These are phyloP conservation scores for Torulaspora globosa DNA, from an alignment of 1,139 yeast genomes.

Conservation along the genomic window DNA sequence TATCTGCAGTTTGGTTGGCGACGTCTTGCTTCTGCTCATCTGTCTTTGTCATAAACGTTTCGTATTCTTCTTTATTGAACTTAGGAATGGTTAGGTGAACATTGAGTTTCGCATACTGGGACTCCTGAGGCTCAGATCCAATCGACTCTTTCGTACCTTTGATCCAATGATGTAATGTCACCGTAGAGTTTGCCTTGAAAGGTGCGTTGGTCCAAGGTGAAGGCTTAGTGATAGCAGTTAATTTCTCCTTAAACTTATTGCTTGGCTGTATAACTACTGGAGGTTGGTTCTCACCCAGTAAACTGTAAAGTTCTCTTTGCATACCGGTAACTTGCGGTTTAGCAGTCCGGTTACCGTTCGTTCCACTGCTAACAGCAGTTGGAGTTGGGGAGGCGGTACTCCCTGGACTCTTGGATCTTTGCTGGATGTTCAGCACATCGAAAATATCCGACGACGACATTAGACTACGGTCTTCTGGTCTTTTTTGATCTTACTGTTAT, in stretches of 20 bases:
- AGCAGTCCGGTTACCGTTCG: conserved; percentile 22
- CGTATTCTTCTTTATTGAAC: conserved; percentile 64
- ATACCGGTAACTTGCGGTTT: conserved; percentile 64
- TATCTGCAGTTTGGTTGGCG: conserved; percentile 19
- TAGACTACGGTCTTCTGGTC: background rate
- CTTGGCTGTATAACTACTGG: conserved; percentile 62
- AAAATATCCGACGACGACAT: conserved; percentile 61
- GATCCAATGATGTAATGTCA: conserved; percentile 77
- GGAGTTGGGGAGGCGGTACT: conserved; percentile 24
- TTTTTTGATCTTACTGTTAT: background rate
- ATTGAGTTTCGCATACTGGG: conserved; percentile 72
- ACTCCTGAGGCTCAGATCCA: conserved; percentile 44
- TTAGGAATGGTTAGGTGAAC: conserved; percentile 66
- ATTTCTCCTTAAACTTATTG: conserved; percentile 59
- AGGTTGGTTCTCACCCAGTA: conserved; percentile 90
- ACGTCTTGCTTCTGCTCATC: conserved; percentile 31
- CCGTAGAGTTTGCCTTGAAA: conserved; percentile 56
- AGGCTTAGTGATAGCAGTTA: conserved; percentile 57
- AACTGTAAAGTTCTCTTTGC: conserved; percentile 83
- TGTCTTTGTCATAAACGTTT: conserved; percentile 45
- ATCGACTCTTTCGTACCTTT: conserved; percentile 57
- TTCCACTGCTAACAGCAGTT: conserved; percentile 15
- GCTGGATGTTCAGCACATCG: conserved; percentile 67
- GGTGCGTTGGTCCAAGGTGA: conserved; percentile 76
- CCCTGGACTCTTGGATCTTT: conserved; percentile 36